Conservation (phyloP, 805 yeast genomes). For the Cyberlindnera misumaiensis region DNA sequence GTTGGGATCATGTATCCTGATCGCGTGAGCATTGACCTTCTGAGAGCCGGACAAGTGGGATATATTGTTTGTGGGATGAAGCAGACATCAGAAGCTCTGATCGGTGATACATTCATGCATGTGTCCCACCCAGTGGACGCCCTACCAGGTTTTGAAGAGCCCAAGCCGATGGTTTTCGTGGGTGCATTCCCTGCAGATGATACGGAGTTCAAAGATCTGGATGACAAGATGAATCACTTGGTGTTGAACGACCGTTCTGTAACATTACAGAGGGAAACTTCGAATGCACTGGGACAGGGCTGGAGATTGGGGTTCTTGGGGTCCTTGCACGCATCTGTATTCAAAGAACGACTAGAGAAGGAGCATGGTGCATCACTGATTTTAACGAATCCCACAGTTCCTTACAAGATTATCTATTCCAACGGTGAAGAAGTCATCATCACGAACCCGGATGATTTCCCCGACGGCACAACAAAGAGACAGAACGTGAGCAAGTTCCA, state of each 20-base stretch:
- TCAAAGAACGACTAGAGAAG: slow-evolving; percentile 82
- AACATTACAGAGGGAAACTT: slow-evolving; percentile 80
- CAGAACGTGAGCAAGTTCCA: slow-evolving; percentile 43
- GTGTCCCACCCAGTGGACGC: slow-evolving; percentile 59
- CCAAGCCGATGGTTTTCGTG: slow-evolving; percentile 96
- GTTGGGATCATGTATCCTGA: slow-evolving; percentile 96
- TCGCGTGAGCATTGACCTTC: slow-evolving; percentile 50
- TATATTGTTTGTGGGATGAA: slow-evolving; percentile 94
- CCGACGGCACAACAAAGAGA: slow-evolving; percentile 41
- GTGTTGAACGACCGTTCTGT: slow-evolving; percentile 92
- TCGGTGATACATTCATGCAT: slow-evolving; percentile 84
- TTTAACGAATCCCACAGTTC: slow-evolving; percentile 94
- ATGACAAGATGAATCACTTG: slow-evolving; percentile 82
- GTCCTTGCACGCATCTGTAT: slow-evolving; percentile 90
- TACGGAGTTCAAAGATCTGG: slow-evolving; percentile 77
- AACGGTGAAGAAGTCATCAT: slow-evolving; percentile 61
- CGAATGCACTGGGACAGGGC: slow-evolving; percentile 93
- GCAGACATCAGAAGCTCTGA: slow-evolving; percentile 73
- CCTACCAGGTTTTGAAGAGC: slow-evolving; percentile 91
- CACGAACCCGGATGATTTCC: slow-evolving; percentile 91
- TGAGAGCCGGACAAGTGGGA: slow-evolving; percentile 91
- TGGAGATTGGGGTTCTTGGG: slow-evolving; percentile 97
- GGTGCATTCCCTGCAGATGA: slow-evolving; percentile 98
- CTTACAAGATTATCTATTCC: slow-evolving; percentile 66
- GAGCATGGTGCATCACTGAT: slow-evolving; percentile 92